A percentile compares a stretch with the other conserved stretches of the same genome.
Evolutionary conservation across 1,284 basidiomycete genomes (phyloP).

Genomic region (Polyporus tsugae): DNA sequence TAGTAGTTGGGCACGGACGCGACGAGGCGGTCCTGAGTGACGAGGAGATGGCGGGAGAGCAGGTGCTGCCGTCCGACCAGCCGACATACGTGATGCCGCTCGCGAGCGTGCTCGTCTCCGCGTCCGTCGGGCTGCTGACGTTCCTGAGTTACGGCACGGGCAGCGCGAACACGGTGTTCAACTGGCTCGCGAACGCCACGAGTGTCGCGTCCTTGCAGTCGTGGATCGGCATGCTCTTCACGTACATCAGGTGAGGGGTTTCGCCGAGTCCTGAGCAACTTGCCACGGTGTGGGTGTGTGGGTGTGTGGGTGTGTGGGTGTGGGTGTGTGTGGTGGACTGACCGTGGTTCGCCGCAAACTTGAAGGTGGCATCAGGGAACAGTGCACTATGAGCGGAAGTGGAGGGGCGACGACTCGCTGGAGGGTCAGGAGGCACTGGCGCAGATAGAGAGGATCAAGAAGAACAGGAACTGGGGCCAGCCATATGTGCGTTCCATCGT

Average conservation of each 20-base stretch:
- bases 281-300: too few relatives aligned
- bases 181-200: slow-evolving; percentile 38
- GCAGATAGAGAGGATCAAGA: slow-evolving; percentile 38
- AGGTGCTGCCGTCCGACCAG: neutral
- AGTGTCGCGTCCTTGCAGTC: slow-evolving; percentile 43
- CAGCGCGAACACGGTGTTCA: slow-evolving; percentile 34
- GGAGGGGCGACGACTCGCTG: slow-evolving; percentile 14
- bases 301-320: too few relatives aligned
- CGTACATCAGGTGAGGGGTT: slow-evolving; percentile 39
- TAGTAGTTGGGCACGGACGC: neutral
- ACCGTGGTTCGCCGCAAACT: neutral
- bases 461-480: slow-evolving; percentile 37
- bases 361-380: slow-evolving; percentile 41
- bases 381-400: slow-evolving; percentile 35
- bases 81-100: slow-evolving; percentile 37
- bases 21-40: neutral
- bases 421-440: slow-evolving; percentile 21
- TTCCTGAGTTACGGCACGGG: slow-evolving; percentile 34
- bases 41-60: slow-evolving; percentile 5
- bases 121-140: slow-evolving; percentile 37
- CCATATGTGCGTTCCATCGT: slow-evolving; percentile 35
- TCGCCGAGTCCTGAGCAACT: too few relatives aligned
- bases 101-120: slow-evolving; percentile 38
- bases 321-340: too few relatives aligned
- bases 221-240: slow-evolving; percentile 42